A percentile compares a stretch with the other conserved stretches of the same genome.
phyloP scores from a whole-genome alignment of 1,284 basidiomycete genomes.

The Leccinum subrobustum region DNA sequence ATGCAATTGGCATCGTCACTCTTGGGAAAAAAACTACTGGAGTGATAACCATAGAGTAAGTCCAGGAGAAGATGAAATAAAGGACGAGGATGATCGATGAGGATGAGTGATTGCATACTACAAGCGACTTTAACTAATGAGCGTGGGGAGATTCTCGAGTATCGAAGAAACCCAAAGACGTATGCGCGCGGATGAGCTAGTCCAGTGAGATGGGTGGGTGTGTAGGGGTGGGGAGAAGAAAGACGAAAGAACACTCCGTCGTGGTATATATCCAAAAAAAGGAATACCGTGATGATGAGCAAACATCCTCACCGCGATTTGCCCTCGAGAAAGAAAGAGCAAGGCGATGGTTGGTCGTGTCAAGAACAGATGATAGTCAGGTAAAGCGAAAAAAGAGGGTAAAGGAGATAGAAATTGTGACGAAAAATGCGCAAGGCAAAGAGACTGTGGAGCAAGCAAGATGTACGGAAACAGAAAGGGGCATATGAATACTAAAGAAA shows the following conservation, averaged over 20 bases:
- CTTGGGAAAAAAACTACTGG: conserved; percentile 19
- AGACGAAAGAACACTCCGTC: conserved; percentile 25
- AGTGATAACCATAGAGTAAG: conserved; percentile 23
- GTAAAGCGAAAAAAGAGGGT: neutral
- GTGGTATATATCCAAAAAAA: conserved; percentile 20
- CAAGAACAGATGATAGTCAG: conserved; percentile 10
- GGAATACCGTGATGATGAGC: conserved; percentile 25
- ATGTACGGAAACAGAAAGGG: conserved; percentile 18
- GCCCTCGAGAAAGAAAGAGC: neutral
- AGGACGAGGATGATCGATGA: neutral
- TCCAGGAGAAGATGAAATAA: conserved; percentile 5
- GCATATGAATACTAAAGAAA: conserved; percentile 20
- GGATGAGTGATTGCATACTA: conserved; percentile 29
- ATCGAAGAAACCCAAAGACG: conserved; percentile 5
- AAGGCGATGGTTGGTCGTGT: conserved; percentile 15
- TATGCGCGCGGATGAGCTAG: conserved; percentile 13
- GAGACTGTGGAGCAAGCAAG: conserved; percentile 26
- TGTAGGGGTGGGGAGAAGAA: conserved; percentile 7
- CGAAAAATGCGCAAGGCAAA: conserved; percentile 10
- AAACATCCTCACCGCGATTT: conserved; percentile 12
- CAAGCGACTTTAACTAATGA: conserved; percentile 25
- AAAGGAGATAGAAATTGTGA: conserved; percentile 9
- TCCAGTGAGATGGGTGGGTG: conserved; percentile 17
- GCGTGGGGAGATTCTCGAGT: conserved; percentile 9
- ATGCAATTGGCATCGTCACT: conserved; percentile 14